Conservation (phyloP, 2,329 filamentous ascomycete genomes). For the Trichoderma aggressivum region DNA sequence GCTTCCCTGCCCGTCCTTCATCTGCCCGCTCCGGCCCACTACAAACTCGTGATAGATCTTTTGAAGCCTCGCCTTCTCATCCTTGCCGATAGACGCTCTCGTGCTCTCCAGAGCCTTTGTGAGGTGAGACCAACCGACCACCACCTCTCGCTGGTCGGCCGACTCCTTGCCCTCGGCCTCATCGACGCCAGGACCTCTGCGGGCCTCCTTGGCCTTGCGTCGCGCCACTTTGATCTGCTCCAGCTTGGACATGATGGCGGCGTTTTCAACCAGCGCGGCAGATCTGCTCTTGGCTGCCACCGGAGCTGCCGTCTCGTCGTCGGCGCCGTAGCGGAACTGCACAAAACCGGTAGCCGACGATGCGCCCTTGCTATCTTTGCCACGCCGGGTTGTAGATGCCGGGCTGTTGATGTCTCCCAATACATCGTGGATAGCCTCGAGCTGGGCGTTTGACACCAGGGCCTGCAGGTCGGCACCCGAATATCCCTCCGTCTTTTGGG, state of each 20-base stretch:
- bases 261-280: conserved; percentile 66
- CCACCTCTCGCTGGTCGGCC: conserved; percentile 60
- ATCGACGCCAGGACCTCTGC: conserved; percentile 27
- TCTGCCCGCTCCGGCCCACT: conserved; percentile 86
- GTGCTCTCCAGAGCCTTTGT: conserved; percentile 73
- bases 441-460: conserved; percentile 90
- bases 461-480: conserved; percentile 94
- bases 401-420: conserved; percentile 55
- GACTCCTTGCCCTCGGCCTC: conserved; percentile 29
- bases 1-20: conserved; percentile 87
- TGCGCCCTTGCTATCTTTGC: conserved; percentile 36
- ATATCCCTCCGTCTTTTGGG: conserved; percentile 78
- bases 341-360: conserved; percentile 57
- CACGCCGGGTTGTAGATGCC: conserved; percentile 37
- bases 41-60: conserved; percentile 92
- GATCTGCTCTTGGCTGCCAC: conserved; percentile 48
- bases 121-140: conserved; percentile 82
- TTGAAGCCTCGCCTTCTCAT: conserved; percentile 70
- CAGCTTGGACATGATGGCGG: conserved; percentile 76
- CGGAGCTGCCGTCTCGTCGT: conserved; percentile 43
- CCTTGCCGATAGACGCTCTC: conserved; percentile 73
- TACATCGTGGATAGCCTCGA: conserved; percentile 94
- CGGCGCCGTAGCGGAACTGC: conserved; percentile 78
- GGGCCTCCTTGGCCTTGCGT: conserved; percentile 41
- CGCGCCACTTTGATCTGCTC: conserved; percentile 72